Base-by-base conservation (phyloP, 208 protist species). In the Trypanosoma lewisi region DNA sequence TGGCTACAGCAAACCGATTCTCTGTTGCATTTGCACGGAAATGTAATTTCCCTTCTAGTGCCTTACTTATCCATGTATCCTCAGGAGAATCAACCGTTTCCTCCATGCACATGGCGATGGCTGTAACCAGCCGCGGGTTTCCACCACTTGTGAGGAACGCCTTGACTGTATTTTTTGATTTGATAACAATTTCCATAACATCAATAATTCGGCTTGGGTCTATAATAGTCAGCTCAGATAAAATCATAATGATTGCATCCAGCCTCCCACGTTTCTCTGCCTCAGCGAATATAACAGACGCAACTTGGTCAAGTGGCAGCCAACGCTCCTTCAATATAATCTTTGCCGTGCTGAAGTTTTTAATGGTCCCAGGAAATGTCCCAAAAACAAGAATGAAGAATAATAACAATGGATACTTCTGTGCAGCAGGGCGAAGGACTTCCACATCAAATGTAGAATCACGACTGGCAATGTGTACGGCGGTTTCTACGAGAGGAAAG, bases 41-140 rank as follows among this genome's bases (percentile, higher is more conserved):
- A 62, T 88, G 85, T 56, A 90, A 73, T 61, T 89, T 89, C 44
- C 87, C 87, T 41, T 92, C 83, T 31, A 96, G 73, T 21, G 90
- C 85, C 21, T 71, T 72, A 54, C 89, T 83, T 56, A 96, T 78
- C 87, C 87, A 94, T 58, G 85, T 80, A 52, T 96, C 85, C 56
- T 79, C 53, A 21, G 73, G 56, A 27, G 71, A 54, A 61, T 96
- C 84, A n/a, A 75, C 74, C 4, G 72, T 77, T 52, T 93, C 90
- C 41, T 91, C 81, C 81, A 91, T 90, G 78, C 90, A 94, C 78
- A 93, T 92, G n/a, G 85, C 86, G 37, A 93, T 75, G 9, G 82
- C 87, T 16, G 89, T 87, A n/a, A 91, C 83, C 36, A 96, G 67
- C 19, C 87, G 85, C 11, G 90, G 80, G 65, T 87, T 91, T 41